These are phyloP conservation scores for Talaromyces sp. DNA, from an alignment of 2,329 filamentous ascomycete species.

Conservation along the genomic window DNA sequence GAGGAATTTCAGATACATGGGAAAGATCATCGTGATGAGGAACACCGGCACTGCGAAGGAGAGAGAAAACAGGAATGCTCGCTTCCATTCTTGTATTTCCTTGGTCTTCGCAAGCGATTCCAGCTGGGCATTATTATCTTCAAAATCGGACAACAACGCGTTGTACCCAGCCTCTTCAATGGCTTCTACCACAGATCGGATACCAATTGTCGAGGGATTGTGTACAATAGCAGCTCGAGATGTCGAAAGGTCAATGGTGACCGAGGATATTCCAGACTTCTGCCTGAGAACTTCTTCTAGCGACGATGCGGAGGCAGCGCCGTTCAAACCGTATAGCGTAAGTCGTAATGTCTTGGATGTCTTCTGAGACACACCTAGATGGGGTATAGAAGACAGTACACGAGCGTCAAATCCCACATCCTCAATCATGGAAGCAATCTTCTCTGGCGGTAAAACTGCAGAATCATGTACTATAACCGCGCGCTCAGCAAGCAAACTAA, in stretches of 20 bases:
- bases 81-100: slow-evolving; percentile 90
- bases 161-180: slow-evolving; percentile 84
- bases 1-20: slow-evolving; percentile 73
- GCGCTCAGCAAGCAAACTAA: slow-evolving; percentile 87
- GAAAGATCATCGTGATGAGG: slow-evolving; percentile 86
- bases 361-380: slow-evolving; percentile 54
- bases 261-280: slow-evolving; percentile 70
- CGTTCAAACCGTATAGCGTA: slow-evolving; percentile 76
- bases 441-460: slow-evolving; percentile 64
- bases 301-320: slow-evolving; percentile 66
- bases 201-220: slow-evolving; percentile 66
- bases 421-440: slow-evolving; percentile 80
- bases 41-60: slow-evolving; percentile 88
- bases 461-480: slow-evolving; percentile 84
- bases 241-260: slow-evolving; percentile 68
- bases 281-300: slow-evolving; percentile 67
- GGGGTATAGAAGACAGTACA: slow-evolving; percentile 71
- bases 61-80: slow-evolving; percentile 72
- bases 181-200: slow-evolving; percentile 76
- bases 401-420: slow-evolving; percentile 85
- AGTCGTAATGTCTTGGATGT: slow-evolving; percentile 66
- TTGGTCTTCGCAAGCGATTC: slow-evolving; percentile 94
- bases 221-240: slow-evolving; percentile 73
- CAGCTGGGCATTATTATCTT: slow-evolving; percentile 95
- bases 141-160: slow-evolving; percentile 81